These are phyloP conservation scores for Wickerhamiella musiphila DNA, from an alignment of 805 yeast genomes.

Conservation along the genomic window DNA sequence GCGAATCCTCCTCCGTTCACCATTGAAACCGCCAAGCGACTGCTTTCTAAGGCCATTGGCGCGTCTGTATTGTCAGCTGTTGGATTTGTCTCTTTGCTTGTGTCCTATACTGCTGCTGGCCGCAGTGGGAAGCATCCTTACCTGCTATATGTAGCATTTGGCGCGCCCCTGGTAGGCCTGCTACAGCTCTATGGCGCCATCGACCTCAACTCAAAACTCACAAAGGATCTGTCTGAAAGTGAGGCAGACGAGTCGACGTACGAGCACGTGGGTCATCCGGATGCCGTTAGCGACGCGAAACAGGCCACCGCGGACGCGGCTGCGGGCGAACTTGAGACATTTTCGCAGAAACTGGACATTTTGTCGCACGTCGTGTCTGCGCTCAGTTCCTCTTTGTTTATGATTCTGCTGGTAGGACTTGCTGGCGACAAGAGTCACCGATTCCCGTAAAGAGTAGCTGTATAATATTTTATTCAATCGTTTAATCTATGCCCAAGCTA, in stretches of 20 bases:
- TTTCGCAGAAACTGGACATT: conserved; percentile 10
- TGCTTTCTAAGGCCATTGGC: conserved; percentile 1
- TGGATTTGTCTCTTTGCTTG: conserved; percentile 13
- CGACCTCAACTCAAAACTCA: conserved; percentile 10
- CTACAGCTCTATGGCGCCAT: conserved; percentile 15
- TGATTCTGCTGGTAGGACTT: conserved; percentile 13
- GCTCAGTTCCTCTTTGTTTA: conserved; percentile 12
- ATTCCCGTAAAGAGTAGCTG: no score
- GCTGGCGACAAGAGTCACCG: conserved; percentile 12
- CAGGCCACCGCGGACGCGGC: background rate
- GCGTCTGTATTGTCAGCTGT: conserved; percentile 12
- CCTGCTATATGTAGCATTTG: conserved; percentile 20
- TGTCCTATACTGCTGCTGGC: conserved; percentile 16
- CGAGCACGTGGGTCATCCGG: conserved; percentile 9
- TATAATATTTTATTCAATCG: no score
- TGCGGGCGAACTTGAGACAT: background rate
- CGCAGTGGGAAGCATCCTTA: conserved; percentile 21
- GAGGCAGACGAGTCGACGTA: conserved; percentile 7
- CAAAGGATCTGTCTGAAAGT: background rate
- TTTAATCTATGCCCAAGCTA: no score
- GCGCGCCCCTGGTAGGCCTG: conserved; percentile 18
- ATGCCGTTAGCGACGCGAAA: background rate
- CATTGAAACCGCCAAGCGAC: background rate
- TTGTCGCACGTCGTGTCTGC: conserved; percentile 14
- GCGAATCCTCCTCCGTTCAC: background rate